A percentile compares a stretch with the other conserved stretches of the same genome.
Evolutionary conservation across 2,329 filamentous ascomycete genomes (phyloP).

Genomic region (Drechslerella stenobrocha): DNA sequence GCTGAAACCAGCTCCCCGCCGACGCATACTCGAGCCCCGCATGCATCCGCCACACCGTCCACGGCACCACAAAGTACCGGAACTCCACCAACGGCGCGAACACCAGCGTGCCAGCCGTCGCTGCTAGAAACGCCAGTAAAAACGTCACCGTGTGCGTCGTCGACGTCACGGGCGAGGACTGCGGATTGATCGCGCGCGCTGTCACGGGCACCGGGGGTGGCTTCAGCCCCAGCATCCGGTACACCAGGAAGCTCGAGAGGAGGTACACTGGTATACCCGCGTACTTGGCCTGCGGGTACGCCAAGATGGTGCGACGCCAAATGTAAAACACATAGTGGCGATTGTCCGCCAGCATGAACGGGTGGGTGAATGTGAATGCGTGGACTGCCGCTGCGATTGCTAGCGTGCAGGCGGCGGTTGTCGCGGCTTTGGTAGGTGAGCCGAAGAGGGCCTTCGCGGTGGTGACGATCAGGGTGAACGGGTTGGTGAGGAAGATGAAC

Average conservation of each 20-base stretch:
- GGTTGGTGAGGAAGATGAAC: conserved; percentile 65
- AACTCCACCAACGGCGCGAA: conserved; percentile 93
- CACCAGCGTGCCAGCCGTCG: conserved; percentile 76
- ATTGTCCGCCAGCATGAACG: conserved; percentile 95
- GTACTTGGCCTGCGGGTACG: conserved; percentile 67
- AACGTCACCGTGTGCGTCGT: conserved; percentile 61
- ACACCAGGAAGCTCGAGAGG: conserved; percentile 68
- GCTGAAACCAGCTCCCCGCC: conserved; percentile 17
- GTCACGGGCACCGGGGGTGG: conserved; percentile 33
- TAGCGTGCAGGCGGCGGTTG: conserved; percentile 54
- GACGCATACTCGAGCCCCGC: conserved; percentile 56
- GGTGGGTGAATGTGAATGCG: conserved; percentile 90
- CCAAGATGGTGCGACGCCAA: conserved; percentile 78
- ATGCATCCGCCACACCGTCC: conserved; percentile 87
- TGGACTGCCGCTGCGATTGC: conserved; percentile 63
- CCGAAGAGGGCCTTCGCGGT: conserved; percentile 39
- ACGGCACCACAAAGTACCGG: conserved; percentile 92
- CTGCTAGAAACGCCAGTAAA: conserved; percentile 66
- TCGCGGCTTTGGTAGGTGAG: conserved; percentile 18
- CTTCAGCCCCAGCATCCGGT: conserved; percentile 63
- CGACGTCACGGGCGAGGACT: conserved; percentile 57
- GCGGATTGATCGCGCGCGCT: conserved; percentile 48
- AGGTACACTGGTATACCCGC: conserved; percentile 71
- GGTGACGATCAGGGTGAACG: conserved; percentile 18
- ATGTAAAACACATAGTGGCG: conserved; percentile 97